Percentiles rank a stretch among this genome's conserved stretches.
Conservation (phyloP, 352 stramenopile genomes). For the Pythium dissimile region DNA sequence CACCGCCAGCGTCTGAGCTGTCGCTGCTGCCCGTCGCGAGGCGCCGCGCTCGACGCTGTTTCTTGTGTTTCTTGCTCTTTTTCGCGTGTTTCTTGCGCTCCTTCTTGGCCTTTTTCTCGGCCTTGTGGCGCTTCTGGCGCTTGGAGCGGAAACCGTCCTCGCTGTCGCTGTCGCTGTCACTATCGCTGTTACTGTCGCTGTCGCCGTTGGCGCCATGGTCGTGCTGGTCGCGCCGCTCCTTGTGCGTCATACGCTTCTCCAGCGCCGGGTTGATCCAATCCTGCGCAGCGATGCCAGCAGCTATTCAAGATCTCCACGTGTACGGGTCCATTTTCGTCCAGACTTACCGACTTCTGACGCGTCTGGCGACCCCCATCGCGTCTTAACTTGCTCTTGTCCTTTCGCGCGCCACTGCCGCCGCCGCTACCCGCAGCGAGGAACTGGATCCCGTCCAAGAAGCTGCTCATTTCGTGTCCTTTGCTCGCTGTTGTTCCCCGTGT, state of each 20-base stretch:
- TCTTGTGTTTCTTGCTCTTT: slow-evolving; percentile 42
- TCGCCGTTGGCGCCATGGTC: slow-evolving; percentile 1
- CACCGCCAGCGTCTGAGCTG: no score
- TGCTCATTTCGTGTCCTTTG: slow-evolving; percentile 15
- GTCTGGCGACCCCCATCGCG: background rate
- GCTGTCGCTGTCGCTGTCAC: no score
- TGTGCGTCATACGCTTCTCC: slow-evolving; percentile 30
- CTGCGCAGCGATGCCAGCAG: slow-evolving; percentile 2
- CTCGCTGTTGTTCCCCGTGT: no score
- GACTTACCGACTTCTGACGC: slow-evolving; percentile 23
- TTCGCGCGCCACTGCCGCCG: slow-evolving; percentile 15
- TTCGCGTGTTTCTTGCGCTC: slow-evolving; percentile 39
- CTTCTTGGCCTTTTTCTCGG: slow-evolving; percentile 31
- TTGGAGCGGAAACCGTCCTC: slow-evolving; percentile 23
- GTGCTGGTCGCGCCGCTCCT: background rate
- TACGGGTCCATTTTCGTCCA: background rate
- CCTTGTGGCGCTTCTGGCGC: slow-evolving; percentile 26
- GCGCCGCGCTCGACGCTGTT: slow-evolving; percentile 29
- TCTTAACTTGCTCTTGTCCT: slow-evolving; percentile 20
- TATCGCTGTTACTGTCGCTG: slow-evolving; percentile 4
- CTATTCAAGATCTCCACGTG: background rate
- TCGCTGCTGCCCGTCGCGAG: slow-evolving; percentile 28
- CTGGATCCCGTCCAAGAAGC: slow-evolving; percentile 62
- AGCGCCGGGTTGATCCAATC: slow-evolving; percentile 42
- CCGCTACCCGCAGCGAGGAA: slow-evolving; percentile 44